Base-by-base conservation (phyloP, 108 stramenopile species). In the Craspedostauros australis region DNA sequence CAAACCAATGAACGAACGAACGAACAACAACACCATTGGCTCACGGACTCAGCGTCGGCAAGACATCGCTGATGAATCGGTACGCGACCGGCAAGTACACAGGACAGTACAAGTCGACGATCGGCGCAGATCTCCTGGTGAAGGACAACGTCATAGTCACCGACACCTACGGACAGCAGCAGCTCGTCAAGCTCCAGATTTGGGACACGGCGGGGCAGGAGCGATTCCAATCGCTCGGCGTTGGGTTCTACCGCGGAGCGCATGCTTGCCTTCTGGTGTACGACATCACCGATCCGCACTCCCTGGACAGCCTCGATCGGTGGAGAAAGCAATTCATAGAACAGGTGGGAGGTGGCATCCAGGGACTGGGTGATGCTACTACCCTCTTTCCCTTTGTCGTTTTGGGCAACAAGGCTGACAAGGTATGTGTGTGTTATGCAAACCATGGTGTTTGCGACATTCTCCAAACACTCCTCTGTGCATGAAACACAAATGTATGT, bases 131-230 rank as follows among this genome's bases (percentile, higher is more conserved):
- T 53, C 98, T 97, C 55, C 60, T 95, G 21, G 75, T 82, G 40
- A 96, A 96, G 56, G 93, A 97, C 23, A 72, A 93, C 38, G 76
- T 77, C 25, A 57, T 89, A 25, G 70, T 80, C 26, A 80, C 73
- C 45, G 80, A 77, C 39, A 39, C 57, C 27, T 82, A 62, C 19
- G 84, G 82, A 21, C 62, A 68, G 29, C 60, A 74, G 7, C 62
- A 80, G 50, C 51, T 86, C 7, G 94, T 95, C 20, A 96, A 88
- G 24, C 66, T 98, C 2, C 88, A 96, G 77, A 97, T 99, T 53
- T 99, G 99, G 99, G 99, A 99, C 66, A 99, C 99, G 0, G 98
- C 98, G 8, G 98, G 98, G 18, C 96, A 93, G 66, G 98, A 99
- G 75, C 74, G 97, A 39, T 99, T 99, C 72, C 94, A 97, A 68